These are phyloP conservation scores for Pseudotsuga menziesii DNA, from an alignment of 75 land plant genomes.

Conservation along the genomic window DNA sequence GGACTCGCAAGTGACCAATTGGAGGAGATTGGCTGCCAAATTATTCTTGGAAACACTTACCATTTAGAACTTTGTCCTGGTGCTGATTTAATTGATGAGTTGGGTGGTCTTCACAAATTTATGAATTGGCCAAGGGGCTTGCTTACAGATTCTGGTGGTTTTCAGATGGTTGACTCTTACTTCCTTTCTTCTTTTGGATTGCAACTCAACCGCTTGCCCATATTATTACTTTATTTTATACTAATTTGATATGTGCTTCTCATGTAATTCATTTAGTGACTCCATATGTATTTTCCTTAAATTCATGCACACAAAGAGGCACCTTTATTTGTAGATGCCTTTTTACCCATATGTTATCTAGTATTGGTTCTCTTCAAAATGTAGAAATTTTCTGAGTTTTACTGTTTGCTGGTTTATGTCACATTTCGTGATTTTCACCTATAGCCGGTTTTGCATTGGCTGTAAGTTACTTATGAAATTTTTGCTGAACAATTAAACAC, in stretches of 20 bases:
- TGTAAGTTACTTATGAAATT: too few species aligned
- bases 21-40: constrained; percentile 97
- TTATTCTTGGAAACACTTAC: constrained; percentile 96
- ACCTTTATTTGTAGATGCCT: neutral
- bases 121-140: constrained; percentile 98
- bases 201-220: neutral
- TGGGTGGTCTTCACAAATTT: constrained; percentile 97
- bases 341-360: neutral
- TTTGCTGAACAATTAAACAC: too few species aligned
- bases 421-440: too few species aligned
- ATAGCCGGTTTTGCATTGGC: too few species aligned
- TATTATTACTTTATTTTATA: neutral
- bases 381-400: too few species aligned
- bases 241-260: neutral
- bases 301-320: neutral
- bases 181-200: neutral
- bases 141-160: constrained; percentile 99
- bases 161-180: constrained; percentile 78
- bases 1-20: constrained; percentile 85
- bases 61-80: constrained; percentile 94
- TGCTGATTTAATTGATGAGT: constrained; percentile 80
- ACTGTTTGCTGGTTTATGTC: too few species aligned
- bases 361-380: neutral
- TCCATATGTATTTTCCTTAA: neutral
- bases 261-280: neutral